Percentiles rank a stretch among this genome's conserved stretches.
Evolutionary conservation across 805 yeast genomes (phyloP).

Genomic region (Suhomyces prunicola): DNA sequence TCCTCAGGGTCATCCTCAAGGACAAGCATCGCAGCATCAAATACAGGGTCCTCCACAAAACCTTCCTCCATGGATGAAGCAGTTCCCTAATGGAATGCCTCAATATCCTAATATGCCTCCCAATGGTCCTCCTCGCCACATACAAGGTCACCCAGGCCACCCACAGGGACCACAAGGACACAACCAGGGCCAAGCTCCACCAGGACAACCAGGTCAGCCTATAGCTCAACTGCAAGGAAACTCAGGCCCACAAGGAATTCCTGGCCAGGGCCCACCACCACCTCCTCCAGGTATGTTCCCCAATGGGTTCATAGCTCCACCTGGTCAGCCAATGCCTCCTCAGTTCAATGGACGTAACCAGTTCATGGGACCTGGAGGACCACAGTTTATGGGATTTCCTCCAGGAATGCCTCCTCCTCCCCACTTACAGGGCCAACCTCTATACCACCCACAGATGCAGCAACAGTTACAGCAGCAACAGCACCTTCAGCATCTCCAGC

Average conservation of each 20-base stretch:
- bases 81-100: slow-evolving; percentile 8
- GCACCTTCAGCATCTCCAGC: slow-evolving; percentile 1
- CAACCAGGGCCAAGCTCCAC: neutral
- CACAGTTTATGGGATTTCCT: slow-evolving; percentile 12
- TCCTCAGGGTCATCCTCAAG: neutral
- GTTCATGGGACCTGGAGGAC: slow-evolving; percentile 5
- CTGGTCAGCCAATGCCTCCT: slow-evolving; percentile 11
- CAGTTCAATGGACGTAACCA: slow-evolving; percentile 9
- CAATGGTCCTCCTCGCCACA: slow-evolving; percentile 7
- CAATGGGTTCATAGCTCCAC: slow-evolving; percentile 23
- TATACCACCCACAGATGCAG: slow-evolving; percentile 1
- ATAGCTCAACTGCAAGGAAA: neutral
- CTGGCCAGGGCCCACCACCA: neutral
- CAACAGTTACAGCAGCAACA: slow-evolving; percentile 1
- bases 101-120: slow-evolving; percentile 10
- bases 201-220: neutral
- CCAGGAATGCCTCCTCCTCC: slow-evolving; percentile 23
- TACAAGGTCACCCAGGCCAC: neutral
- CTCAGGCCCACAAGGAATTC: neutral
- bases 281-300: slow-evolving; percentile 37
- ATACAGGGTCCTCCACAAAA: slow-evolving; percentile 2
- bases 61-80: slow-evolving; percentile 28
- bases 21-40: neutral
- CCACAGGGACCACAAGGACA: neutral
- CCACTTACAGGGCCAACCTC: slow-evolving; percentile 8